phyloP scores from a whole-genome alignment of 768 basidiomycete species.

The Lactarius hatsudake region DNA sequence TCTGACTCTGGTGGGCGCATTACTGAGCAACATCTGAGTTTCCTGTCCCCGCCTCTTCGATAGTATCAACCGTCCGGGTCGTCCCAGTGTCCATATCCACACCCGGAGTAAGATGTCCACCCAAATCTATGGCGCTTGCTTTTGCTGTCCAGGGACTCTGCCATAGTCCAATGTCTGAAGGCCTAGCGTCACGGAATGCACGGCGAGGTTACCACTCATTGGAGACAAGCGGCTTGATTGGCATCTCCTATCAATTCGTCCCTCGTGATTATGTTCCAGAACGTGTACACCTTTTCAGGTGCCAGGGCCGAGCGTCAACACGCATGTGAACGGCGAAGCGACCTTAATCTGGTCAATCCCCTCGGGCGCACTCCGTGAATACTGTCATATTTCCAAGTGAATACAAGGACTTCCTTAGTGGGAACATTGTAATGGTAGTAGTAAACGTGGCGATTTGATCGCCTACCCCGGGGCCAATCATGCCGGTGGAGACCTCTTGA shows the following conservation, averaged over 20 bases:
- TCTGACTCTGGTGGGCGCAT: not conserved
- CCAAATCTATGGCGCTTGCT: not conserved
- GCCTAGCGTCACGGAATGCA: not conserved
- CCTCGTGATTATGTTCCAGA: not conserved
- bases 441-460: not conserved
- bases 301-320: not conserved
- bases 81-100: not conserved
- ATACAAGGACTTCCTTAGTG: not conserved
- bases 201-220: not conserved
- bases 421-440: not conserved
- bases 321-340: not conserved
- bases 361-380: not conserved
- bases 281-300: not conserved
- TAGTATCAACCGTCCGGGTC: not conserved
- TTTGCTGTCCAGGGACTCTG: not conserved
- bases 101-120: not conserved
- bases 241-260: not conserved
- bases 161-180: not conserved
- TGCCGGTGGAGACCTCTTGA: not conserved
- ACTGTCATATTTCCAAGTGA: not conserved
- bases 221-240: not conserved
- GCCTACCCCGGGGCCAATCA: not conserved
- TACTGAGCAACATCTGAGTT: slow-evolving; percentile 1
- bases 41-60: not conserved
- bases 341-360: not conserved